Conservation (phyloP, 2,329 filamentous ascomycete genomes). For the Decorospora gaudefroyi region DNA sequence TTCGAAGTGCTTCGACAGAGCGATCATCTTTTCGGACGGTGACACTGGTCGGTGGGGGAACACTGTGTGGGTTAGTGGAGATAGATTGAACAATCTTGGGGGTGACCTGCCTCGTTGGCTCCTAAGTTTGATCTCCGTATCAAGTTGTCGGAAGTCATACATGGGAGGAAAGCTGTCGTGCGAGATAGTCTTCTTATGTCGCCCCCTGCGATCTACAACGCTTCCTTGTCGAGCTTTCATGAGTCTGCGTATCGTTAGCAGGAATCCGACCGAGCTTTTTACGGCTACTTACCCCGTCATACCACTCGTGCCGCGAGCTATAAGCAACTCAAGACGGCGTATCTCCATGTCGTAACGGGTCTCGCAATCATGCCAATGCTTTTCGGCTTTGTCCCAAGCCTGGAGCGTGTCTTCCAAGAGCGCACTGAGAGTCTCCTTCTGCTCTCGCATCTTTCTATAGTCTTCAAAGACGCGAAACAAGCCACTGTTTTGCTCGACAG, state of each 20-base stretch:
- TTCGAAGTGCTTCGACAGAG: slow-evolving; percentile 47
- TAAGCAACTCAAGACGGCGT: slow-evolving; percentile 52
- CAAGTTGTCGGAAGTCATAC: slow-evolving; percentile 23
- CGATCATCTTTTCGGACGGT: slow-evolving; percentile 48
- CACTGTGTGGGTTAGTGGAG: slow-evolving; percentile 20
- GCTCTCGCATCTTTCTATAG: slow-evolving; percentile 44
- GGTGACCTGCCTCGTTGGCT: slow-evolving; percentile 33
- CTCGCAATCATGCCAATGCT: slow-evolving; percentile 42
- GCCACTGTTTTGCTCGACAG: slow-evolving; percentile 42
- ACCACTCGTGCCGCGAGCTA: slow-evolving; percentile 49
- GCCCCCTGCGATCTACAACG: slow-evolving; percentile 41
- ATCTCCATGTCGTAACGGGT: slow-evolving; percentile 49
- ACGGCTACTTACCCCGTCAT: slow-evolving; percentile 40
- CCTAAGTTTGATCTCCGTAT: slow-evolving; percentile 31
- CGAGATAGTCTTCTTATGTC: slow-evolving; percentile 24
- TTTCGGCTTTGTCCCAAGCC: slow-evolving; percentile 35
- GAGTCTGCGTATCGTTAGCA: slow-evolving; percentile 32
- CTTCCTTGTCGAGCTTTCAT: slow-evolving; percentile 51
- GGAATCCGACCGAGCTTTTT: not conserved
- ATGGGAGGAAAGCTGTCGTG: slow-evolving; percentile 12
- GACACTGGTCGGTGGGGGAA: slow-evolving; percentile 39
- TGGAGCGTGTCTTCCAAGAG: slow-evolving; percentile 36
- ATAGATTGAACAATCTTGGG: not conserved
- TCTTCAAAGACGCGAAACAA: slow-evolving; percentile 52
- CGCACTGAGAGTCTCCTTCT: slow-evolving; percentile 39